These are phyloP conservation scores for Nicotiana knightiana DNA, from an alignment of 257 asterid genomes.

Conservation along the genomic window DNA sequence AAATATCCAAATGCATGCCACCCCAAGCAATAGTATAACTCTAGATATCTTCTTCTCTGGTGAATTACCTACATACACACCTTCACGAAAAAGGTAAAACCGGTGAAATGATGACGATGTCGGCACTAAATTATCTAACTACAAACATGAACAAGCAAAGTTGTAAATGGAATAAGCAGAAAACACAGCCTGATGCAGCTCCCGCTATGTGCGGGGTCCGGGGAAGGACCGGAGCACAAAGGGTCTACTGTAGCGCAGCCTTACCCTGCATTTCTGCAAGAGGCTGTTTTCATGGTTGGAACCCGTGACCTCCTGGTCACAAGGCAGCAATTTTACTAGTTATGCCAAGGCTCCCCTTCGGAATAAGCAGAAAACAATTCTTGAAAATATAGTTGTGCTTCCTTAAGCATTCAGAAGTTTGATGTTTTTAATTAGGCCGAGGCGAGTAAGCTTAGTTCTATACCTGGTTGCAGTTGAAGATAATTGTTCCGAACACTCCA, in stretches of 20 bases:
- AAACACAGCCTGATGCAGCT: not conserved
- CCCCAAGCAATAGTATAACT: slow-evolving; percentile 21
- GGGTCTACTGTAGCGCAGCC: too few species aligned
- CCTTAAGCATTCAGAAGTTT: not conserved
- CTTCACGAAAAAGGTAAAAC: not conserved
- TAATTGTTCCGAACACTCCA: slow-evolving; percentile 63
- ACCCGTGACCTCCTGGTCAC: too few species aligned
- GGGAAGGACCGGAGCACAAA: too few species aligned
- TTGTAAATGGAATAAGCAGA: not conserved
- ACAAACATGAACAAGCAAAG: not conserved
- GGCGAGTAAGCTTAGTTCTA: not conserved
- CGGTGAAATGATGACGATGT: not conserved
- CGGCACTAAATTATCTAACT: not conserved
- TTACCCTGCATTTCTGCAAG: too few species aligned
- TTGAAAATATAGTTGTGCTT: not conserved
- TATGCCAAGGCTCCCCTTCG: not conserved
- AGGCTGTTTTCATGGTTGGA: too few species aligned
- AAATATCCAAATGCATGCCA: slow-evolving; percentile 14
- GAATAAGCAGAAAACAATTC: not conserved
- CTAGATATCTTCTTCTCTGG: slow-evolving; percentile 13
- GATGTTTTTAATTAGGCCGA: not conserved
- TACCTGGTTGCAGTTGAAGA: slow-evolving; percentile 58
- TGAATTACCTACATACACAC: slow-evolving; percentile 27
- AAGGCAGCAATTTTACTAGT: too few species aligned
- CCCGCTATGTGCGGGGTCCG: too few species aligned